Evolutionary conservation across 73 alveolate species (phyloP).

Genomic region (Tetrahymena malaccensis): DNA sequence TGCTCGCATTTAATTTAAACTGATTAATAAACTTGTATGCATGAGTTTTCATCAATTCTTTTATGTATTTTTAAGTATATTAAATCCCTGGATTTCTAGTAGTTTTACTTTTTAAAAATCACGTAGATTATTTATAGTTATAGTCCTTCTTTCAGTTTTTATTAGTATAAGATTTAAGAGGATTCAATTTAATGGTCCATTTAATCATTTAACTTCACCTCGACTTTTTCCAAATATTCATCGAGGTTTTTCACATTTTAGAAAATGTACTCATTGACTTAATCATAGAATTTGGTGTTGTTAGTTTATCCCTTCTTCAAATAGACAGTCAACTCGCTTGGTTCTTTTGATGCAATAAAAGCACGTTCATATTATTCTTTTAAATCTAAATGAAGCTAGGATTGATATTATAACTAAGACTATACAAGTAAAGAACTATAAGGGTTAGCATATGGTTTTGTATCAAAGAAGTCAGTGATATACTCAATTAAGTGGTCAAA

Average conservation of each 20-base stretch:
- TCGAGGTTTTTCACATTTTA: background rate
- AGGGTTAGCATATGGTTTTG: background rate
- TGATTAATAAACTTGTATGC: background rate
- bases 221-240: background rate
- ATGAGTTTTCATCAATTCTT: background rate
- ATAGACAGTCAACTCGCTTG: background rate
- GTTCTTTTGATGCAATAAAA: background rate
- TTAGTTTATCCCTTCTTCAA: background rate
- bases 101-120: background rate
- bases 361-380: background rate
- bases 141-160: background rate
- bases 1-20: background rate
- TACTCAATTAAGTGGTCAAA: background rate
- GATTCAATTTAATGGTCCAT: background rate
- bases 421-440: background rate
- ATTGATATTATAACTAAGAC: background rate
- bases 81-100: background rate
- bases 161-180: background rate
- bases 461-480: background rate
- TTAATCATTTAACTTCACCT: background rate
- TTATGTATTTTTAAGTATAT: background rate
- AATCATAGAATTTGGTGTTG: background rate
- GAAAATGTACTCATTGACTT: background rate
- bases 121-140: background rate
- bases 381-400: background rate